Base-by-base conservation (phyloP, 2,329 filamentous ascomycete genomes). In the Botrytis hyacinthi region DNA sequence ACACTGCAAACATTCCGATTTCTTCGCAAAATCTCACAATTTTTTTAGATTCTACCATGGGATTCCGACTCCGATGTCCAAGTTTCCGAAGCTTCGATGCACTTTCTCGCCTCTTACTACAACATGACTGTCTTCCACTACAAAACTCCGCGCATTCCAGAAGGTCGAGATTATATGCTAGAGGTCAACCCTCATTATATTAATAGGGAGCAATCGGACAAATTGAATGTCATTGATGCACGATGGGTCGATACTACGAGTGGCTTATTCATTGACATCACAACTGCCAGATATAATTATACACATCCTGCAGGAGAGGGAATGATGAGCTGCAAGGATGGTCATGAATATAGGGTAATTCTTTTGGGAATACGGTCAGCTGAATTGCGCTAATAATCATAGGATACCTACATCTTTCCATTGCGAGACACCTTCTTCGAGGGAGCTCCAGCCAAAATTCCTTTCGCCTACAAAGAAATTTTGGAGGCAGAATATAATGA, bases 251-350 rank as follows among this genome's bases (percentile, higher is more conserved):
- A 96, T 82, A 87, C 87, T 73, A 83, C 84, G 73, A 95, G 90
- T 78, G 93, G 93, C 72, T 86, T 95, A 78, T 97, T 92, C 81
- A 90, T 96, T 81, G 93, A 96, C 81, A 94, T 97, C 79, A 96
- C 93, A 4, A 92, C 89, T n/a, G 84, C 95, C 60, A 88, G 80
- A 69, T 79, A 81, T 48, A 79, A 80, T 69, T 32, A 74, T n/a
- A 79, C 76, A 0, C 84, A 87, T 57, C 79, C 82, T 3, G 81
- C 73, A 82, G 86, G 37, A 74, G 83, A 75, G 35, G 86, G 85
- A 4, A 83, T 87, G 57, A 76, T 88, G 70, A 84, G 83, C 62
- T 86, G 85, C 79, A 88, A 88, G 77, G 83, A 86, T 75, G 85
- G 85, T 3, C 85, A 87, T 73, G 83, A 87, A 77, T 87, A 84